Evolutionary conservation across 495 filamentous ascomycete species (phyloP).

Genomic region (Penicillium steckii): DNA sequence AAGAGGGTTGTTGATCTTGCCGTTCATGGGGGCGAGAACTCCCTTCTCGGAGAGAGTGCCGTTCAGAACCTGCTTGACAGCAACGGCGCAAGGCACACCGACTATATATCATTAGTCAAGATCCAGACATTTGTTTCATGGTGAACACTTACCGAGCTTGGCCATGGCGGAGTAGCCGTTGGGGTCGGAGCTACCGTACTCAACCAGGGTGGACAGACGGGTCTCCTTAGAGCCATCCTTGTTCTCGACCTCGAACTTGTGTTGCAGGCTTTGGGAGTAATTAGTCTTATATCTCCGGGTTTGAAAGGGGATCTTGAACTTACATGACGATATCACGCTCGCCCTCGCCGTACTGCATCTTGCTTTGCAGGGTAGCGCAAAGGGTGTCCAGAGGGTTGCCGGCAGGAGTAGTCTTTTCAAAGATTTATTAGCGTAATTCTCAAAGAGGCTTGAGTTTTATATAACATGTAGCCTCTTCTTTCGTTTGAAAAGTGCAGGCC

Average conservation of each 20-base stretch:
- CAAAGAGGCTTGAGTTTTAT: too few species aligned
- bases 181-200: slow-evolving; percentile 70
- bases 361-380: slow-evolving; percentile 84
- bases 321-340: slow-evolving; percentile 82
- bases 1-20: slow-evolving; percentile 66
- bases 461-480: too few species aligned
- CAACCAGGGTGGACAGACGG: slow-evolving; percentile 75
- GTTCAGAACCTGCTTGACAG: slow-evolving; percentile 79
- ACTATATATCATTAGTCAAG: slow-evolving; percentile 34
- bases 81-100: slow-evolving; percentile 60
- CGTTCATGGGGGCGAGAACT: slow-evolving; percentile 77
- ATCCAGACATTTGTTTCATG: neutral
- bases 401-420: slow-evolving; percentile 57
- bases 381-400: slow-evolving; percentile 87
- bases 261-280: slow-evolving; percentile 56
- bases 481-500: too few species aligned
- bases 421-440: neutral
- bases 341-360: slow-evolving; percentile 82
- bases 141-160: slow-evolving; percentile 45
- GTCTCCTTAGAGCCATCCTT: slow-evolving; percentile 74
- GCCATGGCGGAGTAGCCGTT: slow-evolving; percentile 89
- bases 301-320: neutral
- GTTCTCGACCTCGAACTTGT: slow-evolving; percentile 88
- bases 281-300: neutral
- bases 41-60: slow-evolving; percentile 77